Evolutionary conservation across 108 stramenopile genomes (phyloP).

Genomic region (Chaetoceros tenuissimus): DNA sequence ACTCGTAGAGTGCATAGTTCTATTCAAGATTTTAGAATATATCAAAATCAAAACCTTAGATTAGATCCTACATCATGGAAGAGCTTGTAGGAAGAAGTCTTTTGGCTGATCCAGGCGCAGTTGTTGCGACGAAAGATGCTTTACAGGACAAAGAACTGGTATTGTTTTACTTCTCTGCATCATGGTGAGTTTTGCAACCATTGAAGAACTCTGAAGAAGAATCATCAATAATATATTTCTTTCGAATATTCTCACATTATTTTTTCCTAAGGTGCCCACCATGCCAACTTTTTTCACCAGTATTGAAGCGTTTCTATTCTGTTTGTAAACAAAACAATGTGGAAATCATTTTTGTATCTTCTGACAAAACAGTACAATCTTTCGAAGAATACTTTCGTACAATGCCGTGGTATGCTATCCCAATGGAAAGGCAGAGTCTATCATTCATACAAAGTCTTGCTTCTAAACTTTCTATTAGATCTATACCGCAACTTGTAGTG

Average conservation of each 20-base stretch:
- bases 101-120: not conserved
- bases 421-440: not conserved
- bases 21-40: no score
- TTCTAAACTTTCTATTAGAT: not conserved
- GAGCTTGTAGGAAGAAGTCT: no score
- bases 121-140: not conserved
- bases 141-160: not conserved
- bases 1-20: no score
- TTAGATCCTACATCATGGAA: no score
- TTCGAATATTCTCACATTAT: no score
- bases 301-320: not conserved
- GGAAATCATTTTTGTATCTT: not conserved
- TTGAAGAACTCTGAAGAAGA: no score
- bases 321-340: not conserved
- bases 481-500: not conserved
- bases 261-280: not conserved
- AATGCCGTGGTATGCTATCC: not conserved
- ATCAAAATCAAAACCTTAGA: no score
- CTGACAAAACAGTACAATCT: not conserved
- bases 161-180: not conserved
- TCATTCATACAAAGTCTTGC: not conserved
- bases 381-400: not conserved
- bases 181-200: not conserved
- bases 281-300: not conserved
- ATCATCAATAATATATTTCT: no score